Percentiles rank a stretch among this genome's conserved stretches.
phyloP scores from a whole-genome alignment of 495 filamentous ascomycete genomes.

The Friedmanniomyces simplex region DNA sequence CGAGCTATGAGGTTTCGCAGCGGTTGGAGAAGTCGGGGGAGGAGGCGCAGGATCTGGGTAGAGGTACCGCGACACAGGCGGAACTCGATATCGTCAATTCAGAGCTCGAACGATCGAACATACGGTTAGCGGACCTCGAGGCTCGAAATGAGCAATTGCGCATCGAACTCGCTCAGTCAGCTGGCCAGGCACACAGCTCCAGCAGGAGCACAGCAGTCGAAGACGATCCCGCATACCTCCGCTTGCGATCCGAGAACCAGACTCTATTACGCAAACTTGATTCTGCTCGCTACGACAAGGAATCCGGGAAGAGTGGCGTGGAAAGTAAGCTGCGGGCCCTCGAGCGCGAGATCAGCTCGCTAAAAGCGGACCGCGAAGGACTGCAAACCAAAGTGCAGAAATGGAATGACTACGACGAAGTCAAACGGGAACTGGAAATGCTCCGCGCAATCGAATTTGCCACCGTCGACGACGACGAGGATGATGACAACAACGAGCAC shows the following conservation, averaged over 20 bases:
- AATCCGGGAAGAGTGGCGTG: conserved; percentile 60
- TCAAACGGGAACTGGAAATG: conserved; percentile 91
- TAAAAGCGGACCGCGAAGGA: conserved; percentile 58
- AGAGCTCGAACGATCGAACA: conserved; percentile 80
- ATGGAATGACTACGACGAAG: conserved; percentile 90
- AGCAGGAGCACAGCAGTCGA: conserved; percentile 41
- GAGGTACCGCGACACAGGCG: conserved; percentile 61
- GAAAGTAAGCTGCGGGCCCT: conserved; percentile 60
- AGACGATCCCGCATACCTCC: conserved; percentile 78
- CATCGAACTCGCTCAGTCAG: conserved; percentile 78
- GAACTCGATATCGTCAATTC: conserved; percentile 88
- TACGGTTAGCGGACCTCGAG: conserved; percentile 82
- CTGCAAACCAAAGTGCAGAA: conserved; percentile 73
- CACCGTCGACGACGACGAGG: conserved; percentile 36
- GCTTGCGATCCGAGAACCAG: conserved; percentile 84
- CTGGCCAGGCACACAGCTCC: conserved; percentile 58
- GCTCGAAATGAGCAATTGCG: conserved; percentile 89
- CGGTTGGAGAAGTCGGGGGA: conserved; percentile 64
- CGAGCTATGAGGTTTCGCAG: conserved; percentile 93
- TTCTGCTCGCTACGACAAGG: conserved; percentile 67
- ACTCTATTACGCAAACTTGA: conserved; percentile 80
- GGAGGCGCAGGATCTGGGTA: conserved; percentile 40
- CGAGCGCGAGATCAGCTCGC: conserved; percentile 58
- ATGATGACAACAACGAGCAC: too few relatives aligned
- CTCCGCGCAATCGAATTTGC: conserved; percentile 96